Base-by-base conservation (phyloP, 1,284 basidiomycete species). In the Retiboletus flavoniger region DNA sequence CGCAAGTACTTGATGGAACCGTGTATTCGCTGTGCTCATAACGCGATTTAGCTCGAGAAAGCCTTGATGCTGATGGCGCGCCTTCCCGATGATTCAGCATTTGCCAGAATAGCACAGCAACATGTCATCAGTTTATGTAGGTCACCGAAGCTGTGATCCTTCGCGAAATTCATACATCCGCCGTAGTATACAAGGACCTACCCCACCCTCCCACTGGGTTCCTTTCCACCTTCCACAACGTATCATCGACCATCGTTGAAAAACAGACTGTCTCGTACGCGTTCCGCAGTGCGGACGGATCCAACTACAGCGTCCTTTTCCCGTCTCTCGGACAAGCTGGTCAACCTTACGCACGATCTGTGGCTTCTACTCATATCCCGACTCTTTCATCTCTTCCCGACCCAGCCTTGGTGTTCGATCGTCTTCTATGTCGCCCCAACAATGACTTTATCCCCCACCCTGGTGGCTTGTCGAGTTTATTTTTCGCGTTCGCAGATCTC, bases 401-500 rank as follows among this genome's bases (percentile, higher is more conserved):
- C 60, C 70, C 89, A 6, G 82, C 77, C 2, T 70, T 87, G 3
- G 78, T 93, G 2, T 93, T 92, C 60, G 89, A 93, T 62, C 75
- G 77, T 1, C 81, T 93, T 8, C 74, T 93, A 43, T 76, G 80
- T 59, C 78, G 85, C 53, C 41, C 55, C 53, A 32, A 54, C 42
- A 76, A 81, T 35, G 65, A 77, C 53, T 81, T 82, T 59, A 64
- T 66, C 8, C 68, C 72, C 1, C 84, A 86, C 63, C 84, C 82
- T 14, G 81, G 78, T 19, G 82, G 83, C 28, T 78, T 89, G 49
- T 86, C 82, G 10, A 79, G 78, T 46, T 71, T 90, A 28, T 87
- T 89, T 70, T 93, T 93, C 62, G 84, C 87, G 0, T 89, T 90
- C 61, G 91, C 91, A 8, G 80, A 89, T 61, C 72, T 91, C 52